Evolutionary conservation across 805 yeast species (phyloP), one percentile per base, ranked within the genome.

Genomic region (Barnettozyma wickerhamii): DNA sequence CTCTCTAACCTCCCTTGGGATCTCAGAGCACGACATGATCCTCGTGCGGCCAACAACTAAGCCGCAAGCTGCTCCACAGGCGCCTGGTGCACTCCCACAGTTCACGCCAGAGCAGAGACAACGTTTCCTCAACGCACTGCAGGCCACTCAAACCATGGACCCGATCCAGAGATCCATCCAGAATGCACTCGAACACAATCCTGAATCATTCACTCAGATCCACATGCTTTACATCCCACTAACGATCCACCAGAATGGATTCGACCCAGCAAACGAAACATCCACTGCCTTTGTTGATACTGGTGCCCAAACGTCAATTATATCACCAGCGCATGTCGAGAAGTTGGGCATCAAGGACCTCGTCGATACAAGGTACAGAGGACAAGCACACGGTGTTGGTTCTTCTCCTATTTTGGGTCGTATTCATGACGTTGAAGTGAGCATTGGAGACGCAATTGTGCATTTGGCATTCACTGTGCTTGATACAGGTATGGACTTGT

Each of bases 221-320:
- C 75, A 76, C 24, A 89, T 93, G 96, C 71, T 93, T 30, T 91
- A 82, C 62, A 79, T 93, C 13, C 71, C 44, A 14, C 29, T 41
- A 9, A 41, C 44, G 7, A 4, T 41, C 19, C 44, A 41, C 17
- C 44, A 40, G 12, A 37, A 37, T 19, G 44, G 44, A 4, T 37
- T 28, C 18, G 19, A 33, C 17, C 10, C 30, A 1, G 18, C 14
- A 4, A 41, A 41, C 13, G 21, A 27, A 20, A 10, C 32, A 18
- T 83, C 89, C 3, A 86, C 86, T 58, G 98, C 98, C 0, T 88
- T 93, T 66, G 95, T 93, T 5, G 99, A 93, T 59, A 79, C 97
- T 0, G 99, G 99, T 3, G 98, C 99, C 0, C 96, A 89, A 60
- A 69, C 78, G 21, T 89, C 99, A 0, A 81, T 93, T 30, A 77